A percentile compares a stretch with the other conserved stretches of the same genome.
phyloP scores from a whole-genome alignment of 2,329 filamentous ascomycete species.

The Xylariaceae sp. region DNA sequence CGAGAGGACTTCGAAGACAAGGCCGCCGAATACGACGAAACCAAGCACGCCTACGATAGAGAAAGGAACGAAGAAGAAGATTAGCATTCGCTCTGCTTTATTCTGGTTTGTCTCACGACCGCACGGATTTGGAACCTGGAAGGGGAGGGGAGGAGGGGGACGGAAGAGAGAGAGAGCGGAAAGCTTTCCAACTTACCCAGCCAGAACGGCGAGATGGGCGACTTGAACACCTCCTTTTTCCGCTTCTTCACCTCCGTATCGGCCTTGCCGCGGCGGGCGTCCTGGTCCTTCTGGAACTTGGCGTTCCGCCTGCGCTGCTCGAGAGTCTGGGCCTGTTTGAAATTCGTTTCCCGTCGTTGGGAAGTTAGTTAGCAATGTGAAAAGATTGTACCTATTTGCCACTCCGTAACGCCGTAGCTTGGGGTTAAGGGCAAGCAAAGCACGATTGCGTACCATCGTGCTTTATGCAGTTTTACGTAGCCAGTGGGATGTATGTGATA shows the following conservation, averaged over 20 bases:
- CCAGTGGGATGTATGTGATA: no score
- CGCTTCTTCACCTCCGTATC: slow-evolving; percentile 58
- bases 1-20: slow-evolving; percentile 52
- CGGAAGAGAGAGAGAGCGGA: no score
- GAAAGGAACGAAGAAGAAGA: background rate
- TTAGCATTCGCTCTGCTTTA: no score
- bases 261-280: slow-evolving; percentile 70
- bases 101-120: no score
- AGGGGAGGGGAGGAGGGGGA: slow-evolving; percentile 1
- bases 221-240: slow-evolving; percentile 50
- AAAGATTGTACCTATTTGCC: no score
- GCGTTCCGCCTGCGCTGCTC: slow-evolving; percentile 76
- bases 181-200: slow-evolving; percentile 44
- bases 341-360: background rate
- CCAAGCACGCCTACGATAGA: slow-evolving; percentile 44
- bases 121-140: no score
- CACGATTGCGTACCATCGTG: background rate
- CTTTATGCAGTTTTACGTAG: no score
- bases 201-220: slow-evolving; percentile 60
- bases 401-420: no score
- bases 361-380: no score
- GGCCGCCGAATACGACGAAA: slow-evolving; percentile 57
- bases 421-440: no score
- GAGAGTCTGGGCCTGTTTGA: slow-evolving; percentile 70
- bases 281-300: slow-evolving; percentile 70